Conservation (phyloP, 179 eudicot species). For the Spergularia azorica region DNA sequence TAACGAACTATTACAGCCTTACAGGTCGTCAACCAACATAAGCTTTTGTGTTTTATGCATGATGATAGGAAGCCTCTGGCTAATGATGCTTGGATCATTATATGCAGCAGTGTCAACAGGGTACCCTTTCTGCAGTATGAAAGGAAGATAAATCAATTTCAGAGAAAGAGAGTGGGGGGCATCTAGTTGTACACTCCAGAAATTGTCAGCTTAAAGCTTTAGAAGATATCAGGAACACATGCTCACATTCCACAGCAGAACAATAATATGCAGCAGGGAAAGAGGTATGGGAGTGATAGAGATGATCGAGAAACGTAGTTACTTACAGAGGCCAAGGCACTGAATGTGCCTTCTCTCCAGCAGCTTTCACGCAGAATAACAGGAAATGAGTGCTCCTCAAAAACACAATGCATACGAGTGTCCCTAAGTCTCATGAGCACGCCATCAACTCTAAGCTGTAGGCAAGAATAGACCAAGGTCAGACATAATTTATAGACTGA, state of each 20-base stretch:
- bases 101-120: conserved; percentile 78
- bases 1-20: conserved; percentile 35
- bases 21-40: conserved; percentile 41
- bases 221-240: background rate
- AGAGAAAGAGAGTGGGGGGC: background rate
- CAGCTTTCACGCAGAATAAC: conserved; percentile 73
- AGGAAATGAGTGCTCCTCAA: conserved; percentile 45
- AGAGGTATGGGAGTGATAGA: background rate
- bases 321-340: conserved; percentile 70
- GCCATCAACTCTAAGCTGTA: conserved; percentile 92
- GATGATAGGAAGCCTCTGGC: conserved; percentile 73
- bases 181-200: background rate
- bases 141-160: background rate
- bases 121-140: conserved; percentile 67
- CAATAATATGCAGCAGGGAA: background rate
- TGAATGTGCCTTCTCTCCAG: conserved; percentile 86
- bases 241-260: background rate
- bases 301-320: background rate
- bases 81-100: conserved; percentile 74
- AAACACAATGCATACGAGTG: conserved; percentile 72
- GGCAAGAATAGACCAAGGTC: conserved; percentile 23
- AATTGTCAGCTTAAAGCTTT: background rate
- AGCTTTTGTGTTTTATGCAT: conserved; percentile 83
- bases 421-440: conserved; percentile 92
- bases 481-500: background rate